Percentiles rank a stretch among this genome's conserved stretches.
Evolutionary conservation across 2,329 filamentous ascomycete species (phyloP).

Genomic region (Pleoardoris graminearum): DNA sequence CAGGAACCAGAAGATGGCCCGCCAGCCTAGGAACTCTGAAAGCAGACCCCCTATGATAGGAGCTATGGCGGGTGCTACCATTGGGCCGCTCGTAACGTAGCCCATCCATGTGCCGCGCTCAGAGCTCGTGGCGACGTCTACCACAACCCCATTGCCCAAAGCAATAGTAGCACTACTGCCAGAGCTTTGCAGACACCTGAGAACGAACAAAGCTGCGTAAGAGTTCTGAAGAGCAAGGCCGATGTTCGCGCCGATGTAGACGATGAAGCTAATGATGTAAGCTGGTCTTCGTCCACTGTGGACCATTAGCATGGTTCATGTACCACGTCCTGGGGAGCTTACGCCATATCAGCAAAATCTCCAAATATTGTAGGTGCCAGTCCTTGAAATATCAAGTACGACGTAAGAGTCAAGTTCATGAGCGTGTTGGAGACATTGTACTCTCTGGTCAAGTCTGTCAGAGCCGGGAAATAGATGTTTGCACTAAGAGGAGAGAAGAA

Average conservation of each 20-base stretch:
- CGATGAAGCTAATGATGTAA: constrained; percentile 47
- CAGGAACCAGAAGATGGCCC: constrained; percentile 42
- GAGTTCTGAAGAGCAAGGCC: constrained; percentile 31
- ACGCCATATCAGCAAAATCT: constrained; percentile 50
- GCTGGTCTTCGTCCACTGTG: constrained; percentile 52
- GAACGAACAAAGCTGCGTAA: constrained; percentile 31
- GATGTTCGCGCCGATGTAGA: constrained; percentile 33
- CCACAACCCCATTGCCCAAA: constrained; percentile 46
- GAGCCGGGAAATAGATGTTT: constrained; percentile 40
- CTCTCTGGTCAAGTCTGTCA: constrained; percentile 31
- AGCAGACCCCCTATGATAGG: constrained; percentile 38
- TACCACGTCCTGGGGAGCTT: neutral
- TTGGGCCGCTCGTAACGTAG: constrained; percentile 59
- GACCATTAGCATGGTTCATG: neutral
- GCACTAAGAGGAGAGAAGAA: constrained; percentile 54
- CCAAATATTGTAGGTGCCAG: constrained; percentile 55
- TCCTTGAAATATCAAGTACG: constrained; percentile 53
- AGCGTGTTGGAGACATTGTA: constrained; percentile 47
- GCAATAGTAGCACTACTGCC: constrained; percentile 47
- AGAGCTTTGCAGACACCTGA: constrained; percentile 36
- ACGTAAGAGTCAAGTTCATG: constrained; percentile 55
- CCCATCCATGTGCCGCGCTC: constrained; percentile 52
- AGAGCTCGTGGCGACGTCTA: constrained; percentile 46
- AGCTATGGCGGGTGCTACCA: constrained; percentile 27
- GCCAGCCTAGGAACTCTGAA: constrained; percentile 38